Conservation (phyloP, 768 basidiomycete genomes). For the Boletus rubescentipes region DNA sequence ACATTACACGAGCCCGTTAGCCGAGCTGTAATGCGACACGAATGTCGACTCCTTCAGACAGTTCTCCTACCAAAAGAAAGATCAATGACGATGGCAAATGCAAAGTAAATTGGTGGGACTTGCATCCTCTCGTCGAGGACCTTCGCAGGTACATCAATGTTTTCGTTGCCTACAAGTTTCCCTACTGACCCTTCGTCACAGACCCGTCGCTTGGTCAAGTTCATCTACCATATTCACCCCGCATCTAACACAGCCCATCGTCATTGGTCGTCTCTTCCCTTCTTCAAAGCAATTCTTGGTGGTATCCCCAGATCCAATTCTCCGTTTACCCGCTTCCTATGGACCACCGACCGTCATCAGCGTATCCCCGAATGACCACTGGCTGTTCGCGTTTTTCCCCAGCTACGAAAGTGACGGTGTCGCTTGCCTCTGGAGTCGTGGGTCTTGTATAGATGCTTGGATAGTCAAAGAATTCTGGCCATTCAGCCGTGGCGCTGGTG, state of each 20-base stretch:
- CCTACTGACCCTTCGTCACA: slow-evolving; percentile 27
- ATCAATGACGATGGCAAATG: slow-evolving; percentile 50
- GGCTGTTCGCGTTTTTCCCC: slow-evolving; percentile 77
- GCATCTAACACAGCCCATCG: slow-evolving; percentile 57
- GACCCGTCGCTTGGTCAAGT: slow-evolving; percentile 70
- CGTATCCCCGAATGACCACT: slow-evolving; percentile 55
- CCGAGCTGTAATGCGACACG: neutral
- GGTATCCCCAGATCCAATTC: slow-evolving; percentile 50
- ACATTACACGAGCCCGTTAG: neutral
- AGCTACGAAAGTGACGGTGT: slow-evolving; percentile 53
- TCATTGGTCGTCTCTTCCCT: slow-evolving; percentile 66
- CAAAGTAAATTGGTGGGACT: slow-evolving; percentile 75
- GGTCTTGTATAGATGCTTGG: slow-evolving; percentile 62
- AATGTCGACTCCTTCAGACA: slow-evolving; percentile 26
- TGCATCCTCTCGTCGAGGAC: slow-evolving; percentile 58
- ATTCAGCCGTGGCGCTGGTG: slow-evolving; percentile 50
- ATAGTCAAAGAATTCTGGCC: slow-evolving; percentile 54
- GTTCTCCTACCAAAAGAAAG: slow-evolving; percentile 54
- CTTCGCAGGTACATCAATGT: slow-evolving; percentile 45
- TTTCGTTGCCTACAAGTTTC: neutral
- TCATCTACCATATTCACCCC: slow-evolving; percentile 70
- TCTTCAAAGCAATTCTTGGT: slow-evolving; percentile 65
- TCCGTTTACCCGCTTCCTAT: slow-evolving; percentile 47
- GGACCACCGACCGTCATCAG: slow-evolving; percentile 63
- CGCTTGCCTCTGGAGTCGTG: slow-evolving; percentile 66